Base-by-base conservation (phyloP, 1,284 basidiomycete genomes). In the Entoloma clypeatum region DNA sequence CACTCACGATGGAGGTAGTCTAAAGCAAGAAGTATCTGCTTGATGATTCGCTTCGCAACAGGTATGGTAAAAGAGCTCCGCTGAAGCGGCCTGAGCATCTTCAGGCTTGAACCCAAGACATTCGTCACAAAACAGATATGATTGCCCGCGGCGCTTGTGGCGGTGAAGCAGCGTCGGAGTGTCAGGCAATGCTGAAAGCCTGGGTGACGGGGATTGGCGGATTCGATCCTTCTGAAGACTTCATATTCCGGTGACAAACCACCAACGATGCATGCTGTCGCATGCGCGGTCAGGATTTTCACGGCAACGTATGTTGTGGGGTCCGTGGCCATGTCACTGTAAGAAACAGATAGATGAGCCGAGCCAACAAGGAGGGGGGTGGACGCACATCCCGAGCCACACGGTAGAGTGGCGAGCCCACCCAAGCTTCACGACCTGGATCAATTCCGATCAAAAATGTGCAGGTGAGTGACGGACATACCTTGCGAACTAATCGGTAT, bases 1-100 rank as follows among this genome's bases (percentile, higher is more conserved):
- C 54, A 56, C 27, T 56, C 51, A 14, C 45, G 42, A 42, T 57
- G 54, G 28, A 56, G 50, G 37, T 53, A 57, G 38, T 56, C 48
- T 7, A 58, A 45, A 17, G 56, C 53, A n/a, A 58, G 49, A 32
- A 57, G 48, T 10, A 47, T 40, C 39, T 58, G 56, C 43, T 55
- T 57, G 28, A 47, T 41, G 33, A 57, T 51, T 21, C 48, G 42
- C 29, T 49, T 56, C n/a, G 49, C 35, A 19, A 48, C 34, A 19
- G 23, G 30, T 7, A 47, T 27, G 7, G 52, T 23, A 16, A 54
- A 48, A 16, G 18, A 17, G 23, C 24, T 21, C 18, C 33, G 41
- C 14, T 36, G 41, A 14, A 14, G n/a, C 7, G 3, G 11, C 24
- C 31, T 34, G 21, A 46, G 40, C 4, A 14, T 35, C 29, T 25